A percentile compares a stretch with the other conserved stretches of the same genome.
Evolutionary conservation across 129 eudicot species (phyloP).

Genomic region (Helianthus tuberosus): DNA sequence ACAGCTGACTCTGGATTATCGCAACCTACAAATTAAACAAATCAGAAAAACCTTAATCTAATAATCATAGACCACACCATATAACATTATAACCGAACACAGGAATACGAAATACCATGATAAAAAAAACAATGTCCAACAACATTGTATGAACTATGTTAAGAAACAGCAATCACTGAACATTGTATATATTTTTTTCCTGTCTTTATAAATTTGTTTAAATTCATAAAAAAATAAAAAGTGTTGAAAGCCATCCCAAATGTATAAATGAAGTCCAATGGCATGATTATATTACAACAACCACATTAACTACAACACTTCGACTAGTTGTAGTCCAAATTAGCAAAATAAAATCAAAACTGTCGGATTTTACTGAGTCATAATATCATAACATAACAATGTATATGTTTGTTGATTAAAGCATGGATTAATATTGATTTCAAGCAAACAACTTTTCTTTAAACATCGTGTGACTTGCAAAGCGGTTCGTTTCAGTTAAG

Average conservation of each 20-base stretch:
- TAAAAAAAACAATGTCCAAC: not conserved
- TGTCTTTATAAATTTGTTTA: not conserved
- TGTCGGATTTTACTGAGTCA: not conserved
- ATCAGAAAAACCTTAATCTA: not conserved
- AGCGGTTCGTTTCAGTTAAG: not conserved
- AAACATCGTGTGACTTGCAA: not conserved
- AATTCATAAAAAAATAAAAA: not conserved
- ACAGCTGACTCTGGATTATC: conserved; percentile 5
- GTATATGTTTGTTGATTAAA: not conserved
- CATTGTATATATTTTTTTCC: not conserved
- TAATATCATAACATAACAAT: not conserved
- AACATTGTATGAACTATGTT: not conserved
- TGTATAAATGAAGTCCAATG: not conserved
- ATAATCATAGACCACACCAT: not conserved
- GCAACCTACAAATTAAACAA: conserved; percentile 1
- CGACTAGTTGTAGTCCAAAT: not conserved
- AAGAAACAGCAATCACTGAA: not conserved
- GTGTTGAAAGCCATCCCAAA: not conserved
- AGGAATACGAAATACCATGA: not conserved
- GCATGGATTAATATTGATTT: not conserved
- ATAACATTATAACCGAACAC: not conserved
- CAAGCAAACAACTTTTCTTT: not conserved
- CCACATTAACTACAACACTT: not conserved
- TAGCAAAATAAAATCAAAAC: not conserved
- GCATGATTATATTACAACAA: not conserved